A percentile compares a stretch with the other conserved stretches of the same genome.
phyloP scores from a whole-genome alignment of 371 early-diverging fungal species.

The Apophysomyces sp. region DNA sequence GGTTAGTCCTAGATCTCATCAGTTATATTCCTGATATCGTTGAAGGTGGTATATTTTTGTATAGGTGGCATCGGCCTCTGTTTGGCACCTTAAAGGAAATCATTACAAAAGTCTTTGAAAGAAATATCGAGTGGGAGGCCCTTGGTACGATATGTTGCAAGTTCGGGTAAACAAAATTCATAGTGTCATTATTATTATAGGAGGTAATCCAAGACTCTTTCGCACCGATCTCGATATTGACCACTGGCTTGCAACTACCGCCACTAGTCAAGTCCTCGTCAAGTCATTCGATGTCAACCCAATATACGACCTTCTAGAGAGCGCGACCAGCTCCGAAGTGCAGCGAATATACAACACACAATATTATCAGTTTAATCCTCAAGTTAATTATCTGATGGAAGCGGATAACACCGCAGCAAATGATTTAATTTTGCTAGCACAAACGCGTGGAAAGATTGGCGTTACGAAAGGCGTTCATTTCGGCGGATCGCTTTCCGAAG shows the following conservation, averaged over 20 bases:
- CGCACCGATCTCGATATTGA: background rate
- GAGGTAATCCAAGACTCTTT: background rate
- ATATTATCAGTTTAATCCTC: background rate
- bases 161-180: background rate
- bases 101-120: background rate
- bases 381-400: background rate
- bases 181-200: background rate
- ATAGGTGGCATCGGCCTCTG: no score
- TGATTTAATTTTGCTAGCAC: background rate
- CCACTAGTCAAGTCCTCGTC: background rate
- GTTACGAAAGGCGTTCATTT: background rate
- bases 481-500: background rate
- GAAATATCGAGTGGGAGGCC: background rate
- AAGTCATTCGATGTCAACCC: background rate
- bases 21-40: background rate
- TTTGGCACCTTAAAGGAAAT: background rate
- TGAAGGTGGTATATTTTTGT: background rate
- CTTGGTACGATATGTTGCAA: background rate
- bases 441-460: background rate
- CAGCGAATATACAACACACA: background rate
- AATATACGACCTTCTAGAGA: background rate
- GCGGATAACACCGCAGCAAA: background rate
- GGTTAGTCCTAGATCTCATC: background rate
- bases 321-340: background rate
- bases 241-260: background rate